These are phyloP conservation scores for Raffaelea ambrosiae DNA, from an alignment of 2,329 filamentous ascomycete species.

Conservation along the genomic window DNA sequence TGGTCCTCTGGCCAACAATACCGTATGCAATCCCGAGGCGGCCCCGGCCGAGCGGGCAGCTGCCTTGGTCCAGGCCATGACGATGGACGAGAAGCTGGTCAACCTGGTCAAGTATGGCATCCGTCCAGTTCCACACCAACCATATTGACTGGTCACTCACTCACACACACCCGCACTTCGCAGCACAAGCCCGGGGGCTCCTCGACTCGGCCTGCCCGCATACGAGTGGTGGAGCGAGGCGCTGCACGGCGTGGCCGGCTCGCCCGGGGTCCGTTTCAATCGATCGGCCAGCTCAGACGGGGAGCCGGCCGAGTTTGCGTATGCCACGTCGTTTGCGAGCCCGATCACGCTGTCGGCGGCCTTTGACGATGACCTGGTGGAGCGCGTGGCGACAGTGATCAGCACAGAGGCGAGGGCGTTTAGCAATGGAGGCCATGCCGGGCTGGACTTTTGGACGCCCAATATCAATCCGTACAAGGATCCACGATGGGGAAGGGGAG, in stretches of 20 bases:
- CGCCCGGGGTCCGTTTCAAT: constrained; percentile 1
- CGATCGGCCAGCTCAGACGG: neutral
- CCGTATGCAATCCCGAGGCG: constrained; percentile 21
- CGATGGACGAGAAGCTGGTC: constrained; percentile 22
- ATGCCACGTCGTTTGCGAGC: constrained; percentile 22
- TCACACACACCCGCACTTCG: no score
- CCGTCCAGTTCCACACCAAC: no score
- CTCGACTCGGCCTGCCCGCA: constrained; percentile 6
- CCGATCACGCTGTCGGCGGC: constrained; percentile 23
- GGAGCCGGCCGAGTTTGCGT: constrained; percentile 17
- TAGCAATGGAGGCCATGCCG: constrained; percentile 20
- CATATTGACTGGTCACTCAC: no score
- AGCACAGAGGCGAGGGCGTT: constrained; percentile 24
- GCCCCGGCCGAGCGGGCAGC: constrained; percentile 20
- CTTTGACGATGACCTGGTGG: constrained; percentile 23
- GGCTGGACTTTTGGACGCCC: constrained; percentile 52
- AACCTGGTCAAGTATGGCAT: constrained; percentile 26
- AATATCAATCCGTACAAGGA: constrained; percentile 59
- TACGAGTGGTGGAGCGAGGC: constrained; percentile 13
- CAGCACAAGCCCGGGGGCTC: neutral
- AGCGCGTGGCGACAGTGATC: constrained; percentile 14
- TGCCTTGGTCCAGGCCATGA: constrained; percentile 22
- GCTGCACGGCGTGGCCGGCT: constrained; percentile 17
- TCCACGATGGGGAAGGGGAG: constrained; percentile 50
- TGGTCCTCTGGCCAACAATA: constrained; percentile 23